Evolutionary conservation across 805 yeast genomes (phyloP), one percentile per base, ranked within the genome.

Genomic region (Hanseniaspora mollemarum): DNA sequence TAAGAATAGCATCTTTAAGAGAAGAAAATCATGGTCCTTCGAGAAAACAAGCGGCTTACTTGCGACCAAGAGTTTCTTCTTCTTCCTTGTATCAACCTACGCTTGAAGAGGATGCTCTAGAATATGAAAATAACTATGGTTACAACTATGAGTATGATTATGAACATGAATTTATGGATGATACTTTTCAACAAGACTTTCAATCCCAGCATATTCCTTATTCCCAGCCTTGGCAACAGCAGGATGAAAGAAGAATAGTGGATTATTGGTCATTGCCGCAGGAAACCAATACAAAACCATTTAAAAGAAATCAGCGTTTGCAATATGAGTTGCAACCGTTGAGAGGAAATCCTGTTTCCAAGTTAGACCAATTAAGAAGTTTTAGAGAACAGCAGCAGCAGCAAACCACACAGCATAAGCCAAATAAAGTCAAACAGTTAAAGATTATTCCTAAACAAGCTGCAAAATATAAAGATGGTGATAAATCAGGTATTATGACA

Each of bases 251-350:
- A 19, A 25, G 37, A 18, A 19, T 25, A 8, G 36, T 46, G 7
- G 44, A 46, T 24, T 46, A 46, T 22, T 46, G 51, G 51, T 46
- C 51, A 12, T 32, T 45, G 16, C 49, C 49, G 3, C 39, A 35
- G 22, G 39, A 35, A 19, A 6, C 19, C 22, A 35, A 19, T 35
- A 18, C 21, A 18, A 7, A 21, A 7, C 39, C 21, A 35, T 35
- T 35, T 19, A 16, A 10, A n/a, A 16, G 39, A 18, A 16, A 10
- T 15, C 21, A 16, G 22, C 39, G 21, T 15, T n/a, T 10, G 4
- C 42, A 15, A 8, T 38, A 38, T 21, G 22, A 38, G n/a, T 29
- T 38, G 7, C 15, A 38, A 24, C 42, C 42, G 15, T 15, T 24
- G 4, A 10, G 42, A 22, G 29, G 10, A 13, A 16, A 38, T 4